phyloP scores from a whole-genome alignment of 2,329 filamentous ascomycete genomes.

The Hirsutella thompsonii region DNA sequence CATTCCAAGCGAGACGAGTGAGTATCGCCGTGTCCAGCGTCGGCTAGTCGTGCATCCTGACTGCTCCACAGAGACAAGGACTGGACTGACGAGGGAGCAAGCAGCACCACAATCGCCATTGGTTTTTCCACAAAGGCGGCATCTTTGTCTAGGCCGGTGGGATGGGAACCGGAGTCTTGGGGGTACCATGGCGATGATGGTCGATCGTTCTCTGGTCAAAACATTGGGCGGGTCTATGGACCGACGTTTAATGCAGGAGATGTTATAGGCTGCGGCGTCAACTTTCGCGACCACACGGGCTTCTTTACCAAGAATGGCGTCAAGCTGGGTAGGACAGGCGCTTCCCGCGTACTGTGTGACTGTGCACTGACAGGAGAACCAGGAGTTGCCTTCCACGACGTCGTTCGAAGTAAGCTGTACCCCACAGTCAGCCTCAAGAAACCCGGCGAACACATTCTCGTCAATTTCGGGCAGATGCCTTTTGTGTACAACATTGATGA shows the following conservation, averaged over 20 bases:
- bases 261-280: constrained; percentile 52
- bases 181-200: constrained; percentile 60
- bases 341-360: not conserved
- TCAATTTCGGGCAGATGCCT: constrained; percentile 58
- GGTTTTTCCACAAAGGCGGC: constrained; percentile 46
- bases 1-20: constrained; percentile 42
- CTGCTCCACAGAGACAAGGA: not conserved
- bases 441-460: constrained; percentile 45
- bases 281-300: constrained; percentile 49
- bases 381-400: constrained; percentile 61
- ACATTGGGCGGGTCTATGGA: constrained; percentile 43
- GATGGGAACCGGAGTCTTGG: constrained; percentile 57
- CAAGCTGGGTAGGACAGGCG: constrained; percentile 31
- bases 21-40: constrained; percentile 13
- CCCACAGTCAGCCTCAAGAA: constrained; percentile 54
- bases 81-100: constrained; percentile 3
- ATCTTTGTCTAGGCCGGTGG: constrained; percentile 41
- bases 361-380: constrained; percentile 1
- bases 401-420: constrained; percentile 51
- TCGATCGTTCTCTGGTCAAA: constrained; percentile 43
- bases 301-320: constrained; percentile 58
- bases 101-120: constrained; percentile 46
- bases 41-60: not conserved
- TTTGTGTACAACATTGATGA: constrained; percentile 89
- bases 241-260: constrained; percentile 43